phyloP scores from a whole-genome alignment of 257 asterid species.

The Catharanthus roseus region DNA sequence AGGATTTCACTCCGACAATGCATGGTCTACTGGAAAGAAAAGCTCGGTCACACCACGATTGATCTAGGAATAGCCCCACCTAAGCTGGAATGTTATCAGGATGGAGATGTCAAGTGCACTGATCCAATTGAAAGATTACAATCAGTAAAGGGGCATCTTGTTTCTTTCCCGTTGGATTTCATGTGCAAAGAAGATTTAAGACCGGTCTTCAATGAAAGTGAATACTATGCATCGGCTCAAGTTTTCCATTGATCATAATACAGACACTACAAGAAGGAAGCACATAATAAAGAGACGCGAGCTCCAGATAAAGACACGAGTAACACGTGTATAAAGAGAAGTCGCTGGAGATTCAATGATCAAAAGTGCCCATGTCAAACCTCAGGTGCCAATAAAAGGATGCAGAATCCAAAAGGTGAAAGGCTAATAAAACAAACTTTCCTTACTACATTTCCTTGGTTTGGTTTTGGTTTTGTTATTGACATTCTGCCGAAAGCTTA shows the following conservation, averaged over 20 bases:
- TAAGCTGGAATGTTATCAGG: conserved; percentile 56
- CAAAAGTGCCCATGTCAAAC: not conserved
- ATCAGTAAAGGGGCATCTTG: conserved; percentile 81
- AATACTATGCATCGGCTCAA: conserved; percentile 89
- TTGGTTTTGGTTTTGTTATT: not conserved
- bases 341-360: not conserved
- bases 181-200: conserved; percentile 90
- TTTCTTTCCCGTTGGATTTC: conserved; percentile 87
- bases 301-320: not conserved
- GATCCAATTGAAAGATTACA: conserved; percentile 83
- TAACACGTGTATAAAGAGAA: not conserved
- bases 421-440: not conserved
- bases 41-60: conserved; percentile 67
- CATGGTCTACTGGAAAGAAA: conserved; percentile 68
- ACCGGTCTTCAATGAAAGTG: conserved; percentile 92
- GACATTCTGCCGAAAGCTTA: not conserved
- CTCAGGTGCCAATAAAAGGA: not conserved
- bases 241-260: conserved; percentile 56
- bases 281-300: too few species aligned
- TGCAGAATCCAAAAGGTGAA: not conserved
- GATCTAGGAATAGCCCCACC: conserved; percentile 86
- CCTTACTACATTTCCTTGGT: not conserved
- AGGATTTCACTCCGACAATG: conserved; percentile 86
- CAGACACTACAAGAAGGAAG: too few species aligned
- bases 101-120: conserved; percentile 55